These are phyloP conservation scores for Aureobasidium sp. DNA, from an alignment of 2,329 filamentous ascomycete species.

Conservation along the genomic window DNA sequence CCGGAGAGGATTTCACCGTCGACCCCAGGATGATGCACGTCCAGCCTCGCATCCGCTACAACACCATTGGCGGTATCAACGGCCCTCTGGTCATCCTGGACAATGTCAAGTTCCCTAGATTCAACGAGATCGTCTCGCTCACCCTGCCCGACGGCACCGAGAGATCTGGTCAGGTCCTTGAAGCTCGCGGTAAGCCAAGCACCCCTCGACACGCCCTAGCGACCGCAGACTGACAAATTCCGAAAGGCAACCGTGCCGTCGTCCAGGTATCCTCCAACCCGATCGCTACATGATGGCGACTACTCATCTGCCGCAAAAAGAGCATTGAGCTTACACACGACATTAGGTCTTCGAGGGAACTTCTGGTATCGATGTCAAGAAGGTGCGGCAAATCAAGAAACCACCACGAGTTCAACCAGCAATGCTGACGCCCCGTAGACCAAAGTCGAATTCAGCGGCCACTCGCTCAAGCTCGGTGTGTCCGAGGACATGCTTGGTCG, in stretches of 20 bases:
- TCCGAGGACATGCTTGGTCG: constrained; percentile 99
- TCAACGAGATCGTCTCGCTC: constrained; percentile 95
- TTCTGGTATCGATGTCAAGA: constrained; percentile 96
- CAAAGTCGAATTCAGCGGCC: constrained; percentile 92
- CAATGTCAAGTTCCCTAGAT: constrained; percentile 96
- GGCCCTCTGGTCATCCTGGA: constrained; percentile 96
- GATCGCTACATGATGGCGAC: not conserved
- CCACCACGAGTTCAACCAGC: not conserved
- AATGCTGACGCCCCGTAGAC: constrained; percentile 52
- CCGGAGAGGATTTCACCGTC: constrained; percentile 29
- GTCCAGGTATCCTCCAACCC: constrained; percentile 64
- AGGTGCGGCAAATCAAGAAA: constrained; percentile 40
- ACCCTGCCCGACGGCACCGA: constrained; percentile 93
- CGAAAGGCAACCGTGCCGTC: constrained; percentile 80
- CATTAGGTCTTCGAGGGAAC: constrained; percentile 92
- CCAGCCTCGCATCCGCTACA: constrained; percentile 79
- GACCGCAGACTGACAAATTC: not conserved
- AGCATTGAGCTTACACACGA: constrained; percentile 1
- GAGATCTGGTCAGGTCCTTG: constrained; percentile 89
- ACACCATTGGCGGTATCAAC: constrained; percentile 97
- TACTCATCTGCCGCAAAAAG: not conserved
- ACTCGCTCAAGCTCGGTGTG: constrained; percentile 96
- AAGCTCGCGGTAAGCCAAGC: constrained; percentile 72
- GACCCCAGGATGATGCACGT: constrained; percentile 50
- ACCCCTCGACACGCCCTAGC: not conserved